Base-by-base conservation (phyloP, 495 filamentous ascomycete genomes). In the Hypoxylon fuscum region DNA sequence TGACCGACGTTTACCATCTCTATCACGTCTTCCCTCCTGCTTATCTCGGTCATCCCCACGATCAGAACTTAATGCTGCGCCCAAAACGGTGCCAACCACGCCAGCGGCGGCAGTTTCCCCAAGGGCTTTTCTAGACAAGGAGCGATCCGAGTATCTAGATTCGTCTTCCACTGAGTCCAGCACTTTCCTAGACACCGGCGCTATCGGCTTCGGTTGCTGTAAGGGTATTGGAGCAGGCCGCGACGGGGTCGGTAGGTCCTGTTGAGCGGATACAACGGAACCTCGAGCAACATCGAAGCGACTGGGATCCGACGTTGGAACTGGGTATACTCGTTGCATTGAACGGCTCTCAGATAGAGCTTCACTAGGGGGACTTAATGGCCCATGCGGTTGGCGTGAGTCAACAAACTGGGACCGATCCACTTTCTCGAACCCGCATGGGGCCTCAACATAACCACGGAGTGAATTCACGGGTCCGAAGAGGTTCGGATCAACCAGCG, bases 251-350 rank as follows among this genome's bases (percentile, higher is more conserved):
- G 55, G 41, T 27, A 56, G 41, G 31, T 55, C 68, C 43, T 73
- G 72, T 41, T 70, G 65, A 32, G 59, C 65, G 50, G 80, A 76
- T n/a, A 77, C 75, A 37, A 75, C 71, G 12, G 87, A 81, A 43
- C 77, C 78, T 14, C 81, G 71, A 18, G 70, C 74, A 55, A 76
- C 82, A 48, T 88, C 87, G 62, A 85, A 88, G 35, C 77, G 81
- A 25, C 75, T 75, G 3, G 84, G 84, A 66, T 90, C 88, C 9
- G 79, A 79, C 17, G 85, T 89, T 21, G 87, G 79, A 32, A 88
- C 66, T 7, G 88, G 85, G 55, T 68, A 68, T 18, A 72, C 55
- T 11, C 41, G 45, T 44, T 64, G 68, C 25, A 73, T 55, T 5
- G 68, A 70, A 12, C 67, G 57, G 12, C 69, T 70, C 54, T 81